phyloP scores from a whole-genome alignment of 306 rosid genomes.

The Quercus rubra region DNA sequence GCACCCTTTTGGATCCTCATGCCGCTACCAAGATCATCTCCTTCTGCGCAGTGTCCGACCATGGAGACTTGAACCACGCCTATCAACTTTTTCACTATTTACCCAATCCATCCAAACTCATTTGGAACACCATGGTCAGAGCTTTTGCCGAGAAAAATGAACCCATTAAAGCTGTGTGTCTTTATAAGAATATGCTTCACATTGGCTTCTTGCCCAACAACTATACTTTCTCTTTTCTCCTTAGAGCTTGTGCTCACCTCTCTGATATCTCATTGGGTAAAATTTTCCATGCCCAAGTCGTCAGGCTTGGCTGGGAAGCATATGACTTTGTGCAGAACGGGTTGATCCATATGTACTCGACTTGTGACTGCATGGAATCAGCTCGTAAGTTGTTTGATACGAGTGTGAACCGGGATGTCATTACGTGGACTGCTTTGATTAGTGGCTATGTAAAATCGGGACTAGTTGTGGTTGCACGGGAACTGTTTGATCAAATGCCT shows the following conservation, averaged over 20 bases:
- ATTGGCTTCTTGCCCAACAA: conserved; percentile 36
- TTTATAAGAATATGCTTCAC: conserved; percentile 28
- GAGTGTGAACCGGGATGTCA: too few relatives aligned
- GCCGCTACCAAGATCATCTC: conserved; percentile 39
- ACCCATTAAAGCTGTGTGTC: conserved; percentile 24
- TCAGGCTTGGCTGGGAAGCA: conserved; percentile 41
- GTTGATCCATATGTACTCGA: too few relatives aligned
- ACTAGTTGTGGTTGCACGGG: too few relatives aligned
- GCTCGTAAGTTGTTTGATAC: too few relatives aligned
- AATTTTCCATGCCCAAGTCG: conserved; percentile 31
- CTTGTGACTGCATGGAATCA: too few relatives aligned
- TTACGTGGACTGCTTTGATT: too few relatives aligned
- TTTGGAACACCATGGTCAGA: conserved; percentile 51
- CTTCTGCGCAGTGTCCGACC: conserved; percentile 18
- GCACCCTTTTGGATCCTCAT: conserved; percentile 32
- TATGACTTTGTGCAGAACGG: conserved; percentile 10
- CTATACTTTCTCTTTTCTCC: conserved; percentile 43
- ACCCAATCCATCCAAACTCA: conserved; percentile 29
- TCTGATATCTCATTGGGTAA: conserved; percentile 28
- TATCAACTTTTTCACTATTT: conserved; percentile 27
- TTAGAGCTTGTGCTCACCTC: conserved; percentile 30
- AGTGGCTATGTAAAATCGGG: too few relatives aligned
- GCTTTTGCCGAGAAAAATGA: conserved; percentile 30
- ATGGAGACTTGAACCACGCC: conserved; percentile 27
- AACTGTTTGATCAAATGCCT: too few relatives aligned